Evolutionary conservation across 768 basidiomycete genomes (phyloP), one percentile per base, ranked within the genome.

Genomic region (Rhizopogon sp.): DNA sequence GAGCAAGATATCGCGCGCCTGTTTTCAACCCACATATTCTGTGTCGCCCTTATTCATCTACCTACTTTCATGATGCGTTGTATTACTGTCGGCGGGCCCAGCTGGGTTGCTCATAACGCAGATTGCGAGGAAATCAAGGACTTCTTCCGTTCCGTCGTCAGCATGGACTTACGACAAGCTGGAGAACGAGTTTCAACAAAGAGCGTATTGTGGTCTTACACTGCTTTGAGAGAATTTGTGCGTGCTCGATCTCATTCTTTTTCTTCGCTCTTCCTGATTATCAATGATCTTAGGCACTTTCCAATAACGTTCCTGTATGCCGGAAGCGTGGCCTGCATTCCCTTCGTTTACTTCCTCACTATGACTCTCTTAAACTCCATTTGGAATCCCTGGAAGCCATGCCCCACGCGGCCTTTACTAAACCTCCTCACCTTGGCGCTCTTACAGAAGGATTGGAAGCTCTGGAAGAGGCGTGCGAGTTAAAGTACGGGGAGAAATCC

Each of bases 141-240:
- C 62, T 88, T 87, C 65, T 83, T 88, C 67, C 76, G 87, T 16
- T 76, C 82, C 1, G 79, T 78, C 45, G 80, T 90, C 57, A 78
- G 78, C 56, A 88, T 90, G 87, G 87, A 90, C 64, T 77, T 90
- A 69, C 78, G 88, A 29, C 85, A 90, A 67, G 84, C 85, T 0
- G 88, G 87, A 16, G 87, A 89, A 60, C 77, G 87, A 31, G 85
- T 88, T 17, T 88, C 88, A 7, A 88, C 87, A 7, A 89, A 88
- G 76, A 87, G 84, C 61, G 84, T 88, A 17, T 69, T 89, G 53
- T 89, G 87, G 87, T 85, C 84, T 1, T 89, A 89, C 68, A 89
- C 88, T 2, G 87, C 85, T 33, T 70, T 89, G 29, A 72, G 87
- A 54, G 83, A 89, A 70, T 89, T 89, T 64, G 87, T 88, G 70